Evolutionary conservation across 2,329 filamentous ascomycete species (phyloP), one percentile per base, ranked within the genome.

Genomic region (Aureobasidium sp.): DNA sequence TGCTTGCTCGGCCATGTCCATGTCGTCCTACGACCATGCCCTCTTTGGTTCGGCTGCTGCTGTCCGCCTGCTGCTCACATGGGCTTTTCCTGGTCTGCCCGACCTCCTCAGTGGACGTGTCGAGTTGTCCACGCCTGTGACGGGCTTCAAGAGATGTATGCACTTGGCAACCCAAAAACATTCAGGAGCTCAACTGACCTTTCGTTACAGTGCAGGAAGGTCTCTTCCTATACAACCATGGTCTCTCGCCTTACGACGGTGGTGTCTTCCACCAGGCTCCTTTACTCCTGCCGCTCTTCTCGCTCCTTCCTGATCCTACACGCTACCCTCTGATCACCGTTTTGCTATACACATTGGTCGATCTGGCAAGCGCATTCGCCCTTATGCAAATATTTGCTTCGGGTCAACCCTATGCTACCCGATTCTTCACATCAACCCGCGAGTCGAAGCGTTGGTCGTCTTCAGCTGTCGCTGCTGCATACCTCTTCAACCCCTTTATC

Each of bases 191-290:
- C 39, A 34, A 42, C 44, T 44, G 57, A 39, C 23, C 9, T 20
- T 8, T 6, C 66, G 4, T 20, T 34, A 17, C n/a, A 69, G 91
- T 97, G 61, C 93, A 97, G 81, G 94, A 99, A 77, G 94, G 94
- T 23, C 79, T 99, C 63, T 99, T 96, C 71, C 85, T 99, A 26
- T 97, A 97, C 75, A 92, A 90, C 66, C 90, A 95, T 75, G 95
- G 96, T 78, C 90, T 97, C 62, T 97, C 91, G 64, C 94, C 94
- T 1, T 99, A 97, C 78, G 91, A 99, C 74, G 94, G 94, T 66
- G 94, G 94, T 69, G 90, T 88, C 66, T 88, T 84, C 71, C 85
- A 88, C 73, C 86, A 87, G 77, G 91, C 92, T 46, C 94, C 94
- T 52, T 81, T 99, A 62, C 84, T 99, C 44, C 85, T 99, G 63